These are phyloP conservation scores for Gonapodya sp. DNA, from an alignment of 192 early-diverging fungal genomes.

Conservation along the genomic window DNA sequence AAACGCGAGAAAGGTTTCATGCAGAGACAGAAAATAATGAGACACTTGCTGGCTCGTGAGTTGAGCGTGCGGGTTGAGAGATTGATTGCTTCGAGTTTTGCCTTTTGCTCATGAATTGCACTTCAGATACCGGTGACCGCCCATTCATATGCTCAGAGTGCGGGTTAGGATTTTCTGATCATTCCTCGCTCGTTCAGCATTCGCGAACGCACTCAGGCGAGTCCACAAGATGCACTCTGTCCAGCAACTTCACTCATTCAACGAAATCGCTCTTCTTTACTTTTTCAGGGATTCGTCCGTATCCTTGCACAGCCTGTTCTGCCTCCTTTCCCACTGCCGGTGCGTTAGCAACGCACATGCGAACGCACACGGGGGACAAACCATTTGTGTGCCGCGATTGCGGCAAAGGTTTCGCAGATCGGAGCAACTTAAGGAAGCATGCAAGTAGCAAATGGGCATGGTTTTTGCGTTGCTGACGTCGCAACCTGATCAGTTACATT, in stretches of 20 bases:
- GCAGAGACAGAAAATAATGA: background rate
- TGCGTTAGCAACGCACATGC: background rate
- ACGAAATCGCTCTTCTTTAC: background rate
- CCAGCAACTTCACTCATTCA: background rate
- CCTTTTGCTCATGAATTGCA: background rate
- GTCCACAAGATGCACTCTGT: too few species aligned
- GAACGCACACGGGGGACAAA: background rate
- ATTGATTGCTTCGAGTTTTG: background rate
- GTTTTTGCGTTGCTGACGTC: too few species aligned
- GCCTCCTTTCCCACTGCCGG: background rate
- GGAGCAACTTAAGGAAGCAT: background rate
- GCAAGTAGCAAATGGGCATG: background rate
- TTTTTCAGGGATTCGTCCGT: background rate
- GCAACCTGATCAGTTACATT: background rate
- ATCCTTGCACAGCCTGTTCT: background rate
- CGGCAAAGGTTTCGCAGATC: background rate
- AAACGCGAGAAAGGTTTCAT: background rate
- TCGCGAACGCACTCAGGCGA: background rate
- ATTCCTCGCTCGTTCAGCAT: background rate
- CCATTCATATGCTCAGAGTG: background rate
- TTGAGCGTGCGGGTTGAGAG: too few species aligned
- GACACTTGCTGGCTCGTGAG: background rate
- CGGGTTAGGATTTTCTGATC: background rate
- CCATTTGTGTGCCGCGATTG: background rate
- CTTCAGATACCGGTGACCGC: background rate